Base-by-base conservation (phyloP, 1,284 basidiomycete genomes). In the Ustilago vetiveriae region DNA sequence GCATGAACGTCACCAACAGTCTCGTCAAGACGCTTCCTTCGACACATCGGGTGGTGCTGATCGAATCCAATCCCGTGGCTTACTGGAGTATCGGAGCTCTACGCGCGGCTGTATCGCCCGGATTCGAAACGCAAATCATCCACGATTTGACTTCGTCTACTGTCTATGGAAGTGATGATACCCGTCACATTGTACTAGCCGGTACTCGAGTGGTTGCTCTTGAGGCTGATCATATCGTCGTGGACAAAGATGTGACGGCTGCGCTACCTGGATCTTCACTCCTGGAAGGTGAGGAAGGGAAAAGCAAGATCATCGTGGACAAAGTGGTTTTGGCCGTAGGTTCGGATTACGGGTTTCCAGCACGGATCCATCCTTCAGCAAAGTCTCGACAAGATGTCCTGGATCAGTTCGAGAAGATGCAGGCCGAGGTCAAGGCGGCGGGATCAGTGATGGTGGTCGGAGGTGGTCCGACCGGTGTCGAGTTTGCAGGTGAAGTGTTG, bases 391-490 rank as follows among this genome's bases (percentile, higher is more conserved):
- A 53, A 11, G 68, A 72, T 32, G 46, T 63, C 13, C 26, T 62
- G 16, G 49, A 45, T 5, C 38, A 47, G 10, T 65, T 73, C 22
- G 27, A 39, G 27, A 41, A 41, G 24, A 38, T 63, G 30, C 72
- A 75, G 42, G 49, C 27, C 14, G 42, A 75, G 5, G 42, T 74
- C 29, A 39, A 36, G 14, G 40, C 17, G 4, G 69, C 75, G 9
- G 47, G 64, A 43, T 36, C 58, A 24, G 52, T 77, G 32, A 33
- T 77, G 14, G 51, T 75, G 6, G 49, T 77, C 6, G 75, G 75
- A 11, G 75, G 72, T 40, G 85, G 85, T 6, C 75, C 84, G 0
- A 84, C 84, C 19, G 85, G 85, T 3, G 71, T 85, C 26, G 85
- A 86, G 62, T 75, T 83, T 37, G 82, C 83, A 0, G 85, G 85